Evolutionary conservation across 1,139 yeast species (phyloP).

Genomic region (Meyerozyma sp.): DNA sequence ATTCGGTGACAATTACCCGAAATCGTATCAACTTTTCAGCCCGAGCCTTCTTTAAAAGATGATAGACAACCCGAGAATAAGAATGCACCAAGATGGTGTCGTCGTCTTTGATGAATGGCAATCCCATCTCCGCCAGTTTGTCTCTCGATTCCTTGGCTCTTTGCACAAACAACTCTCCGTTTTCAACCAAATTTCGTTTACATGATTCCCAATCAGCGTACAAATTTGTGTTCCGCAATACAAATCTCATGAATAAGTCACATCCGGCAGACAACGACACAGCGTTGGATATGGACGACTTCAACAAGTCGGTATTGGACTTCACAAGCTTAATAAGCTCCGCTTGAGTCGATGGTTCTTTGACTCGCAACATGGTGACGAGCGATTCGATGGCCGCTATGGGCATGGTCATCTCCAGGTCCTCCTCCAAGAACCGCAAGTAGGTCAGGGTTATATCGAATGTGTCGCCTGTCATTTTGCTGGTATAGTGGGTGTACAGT

Average conservation of each 20-base stretch:
- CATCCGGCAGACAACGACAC: constrained; percentile 95
- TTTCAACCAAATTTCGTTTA: constrained; percentile 79
- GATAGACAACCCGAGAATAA: constrained; percentile 82
- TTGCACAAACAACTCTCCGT: constrained; percentile 86
- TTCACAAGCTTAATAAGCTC: constrained; percentile 81
- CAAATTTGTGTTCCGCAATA: constrained; percentile 78
- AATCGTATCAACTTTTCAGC: constrained; percentile 67
- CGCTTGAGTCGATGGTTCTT: constrained; percentile 89
- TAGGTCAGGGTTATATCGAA: constrained; percentile 83
- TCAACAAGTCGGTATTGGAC: constrained; percentile 68
- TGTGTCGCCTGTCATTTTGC: constrained; percentile 17
- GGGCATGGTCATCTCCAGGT: constrained; percentile 97
- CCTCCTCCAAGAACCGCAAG: constrained; percentile 73
- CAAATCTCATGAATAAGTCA: constrained; percentile 92
- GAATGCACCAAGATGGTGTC: constrained; percentile 90
- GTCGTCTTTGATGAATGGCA: constrained; percentile 88
- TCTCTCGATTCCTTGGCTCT: constrained; percentile 89
- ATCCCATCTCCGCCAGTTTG: constrained; percentile 83
- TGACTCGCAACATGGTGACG: constrained; percentile 72
- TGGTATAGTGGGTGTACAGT: not conserved
- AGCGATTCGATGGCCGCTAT: constrained; percentile 96
- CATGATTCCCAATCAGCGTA: constrained; percentile 98
- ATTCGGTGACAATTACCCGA: constrained; percentile 88
- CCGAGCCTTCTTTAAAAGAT: constrained; percentile 71
- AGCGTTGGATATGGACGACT: constrained; percentile 79